Evolutionary conservation across 1,139 yeast species (phyloP), one percentile per base, ranked within the genome.

Genomic region (Suhomyces bokatorum): DNA sequence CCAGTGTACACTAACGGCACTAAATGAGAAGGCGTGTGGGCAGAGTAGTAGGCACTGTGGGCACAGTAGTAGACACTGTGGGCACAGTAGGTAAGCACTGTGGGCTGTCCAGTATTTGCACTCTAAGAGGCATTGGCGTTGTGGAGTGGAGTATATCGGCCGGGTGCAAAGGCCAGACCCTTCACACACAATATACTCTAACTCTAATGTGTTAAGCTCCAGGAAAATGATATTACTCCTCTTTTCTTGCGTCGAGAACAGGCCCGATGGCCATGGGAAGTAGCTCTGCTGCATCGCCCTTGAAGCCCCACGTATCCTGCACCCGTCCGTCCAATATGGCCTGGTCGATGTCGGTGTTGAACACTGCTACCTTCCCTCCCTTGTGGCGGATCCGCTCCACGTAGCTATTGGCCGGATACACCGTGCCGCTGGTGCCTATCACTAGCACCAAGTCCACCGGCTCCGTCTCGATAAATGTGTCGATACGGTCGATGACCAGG

Each of bases 351-450:
- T 83, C 89, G 1, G 85, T 84, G 58, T 89, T 88, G 66, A 89
- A 89, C 1, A 89, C 78, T 0, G 96, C 96, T 28, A 88, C 87
- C 53, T 81, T 82, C 0, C 96, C 96, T 2, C 96, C 95, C 46
- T 80, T 79, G 49, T 72, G 72, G 46, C 70, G 72, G 2, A 87
- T 87, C 51, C 91, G 70, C 50, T 89, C 95, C 20, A 89, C 93
- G 59, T 87, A 89, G 22, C 95, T 88, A 48, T 91, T 89, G 2
- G 96, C 96, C 1, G 97, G 97, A 82, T 95, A 89, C 1, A 87
- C 91, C 0, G 83, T 73, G 3, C 93, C 90, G 31, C 93, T 83
- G 2, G 96, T 87, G 1, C 97, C 97, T 14, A 89, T 80, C 4
- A 90, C 95, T 41, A 89, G 66, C 4, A 89, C 81, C 56, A 89